These are phyloP conservation scores for Globisporangium megalacanthum DNA, from an alignment of 352 stramenopile genomes.

Conservation along the genomic window DNA sequence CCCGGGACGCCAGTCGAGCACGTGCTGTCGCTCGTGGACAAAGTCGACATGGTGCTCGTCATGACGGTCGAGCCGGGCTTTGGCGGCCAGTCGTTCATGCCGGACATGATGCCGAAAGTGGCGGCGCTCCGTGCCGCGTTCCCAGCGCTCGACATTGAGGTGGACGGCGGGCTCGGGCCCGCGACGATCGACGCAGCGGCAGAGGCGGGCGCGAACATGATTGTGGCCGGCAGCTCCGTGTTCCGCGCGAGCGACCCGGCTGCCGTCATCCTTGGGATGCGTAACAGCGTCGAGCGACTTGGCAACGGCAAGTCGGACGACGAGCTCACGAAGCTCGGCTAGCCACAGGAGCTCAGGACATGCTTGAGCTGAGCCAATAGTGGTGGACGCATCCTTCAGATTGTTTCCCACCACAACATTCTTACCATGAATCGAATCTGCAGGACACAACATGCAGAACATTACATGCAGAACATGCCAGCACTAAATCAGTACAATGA, in stretches of 20 bases:
- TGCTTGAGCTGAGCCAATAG: neutral
- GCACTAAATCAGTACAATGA: too few species aligned
- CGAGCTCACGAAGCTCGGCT: conserved; percentile 50
- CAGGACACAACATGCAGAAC: neutral
- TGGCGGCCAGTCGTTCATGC: conserved; percentile 96
- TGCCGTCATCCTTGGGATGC: conserved; percentile 71
- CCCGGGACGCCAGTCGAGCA: conserved; percentile 89
- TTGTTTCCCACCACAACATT: too few species aligned
- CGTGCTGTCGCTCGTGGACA: conserved; percentile 77
- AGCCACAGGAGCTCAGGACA: neutral
- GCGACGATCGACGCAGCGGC: conserved; percentile 92
- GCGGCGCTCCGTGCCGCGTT: conserved; percentile 84
- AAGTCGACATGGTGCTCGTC: conserved; percentile 95
- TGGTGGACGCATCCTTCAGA: too few species aligned
- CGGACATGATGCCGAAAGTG: conserved; percentile 94
- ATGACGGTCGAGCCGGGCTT: conserved; percentile 99
- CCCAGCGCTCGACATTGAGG: conserved; percentile 95
- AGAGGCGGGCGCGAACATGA: conserved; percentile 95
- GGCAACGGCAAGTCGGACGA: conserved; percentile 73
- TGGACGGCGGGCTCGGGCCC: conserved; percentile 94
- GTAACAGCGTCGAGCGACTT: conserved; percentile 73
- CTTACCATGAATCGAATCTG: neutral
- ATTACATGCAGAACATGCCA: too few species aligned
- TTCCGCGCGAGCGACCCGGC: conserved; percentile 81
- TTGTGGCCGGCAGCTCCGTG: conserved; percentile 94